phyloP scores from a whole-genome alignment of 2,329 filamentous ascomycete genomes.

The Coniosporium tulheliwenetii region DNA sequence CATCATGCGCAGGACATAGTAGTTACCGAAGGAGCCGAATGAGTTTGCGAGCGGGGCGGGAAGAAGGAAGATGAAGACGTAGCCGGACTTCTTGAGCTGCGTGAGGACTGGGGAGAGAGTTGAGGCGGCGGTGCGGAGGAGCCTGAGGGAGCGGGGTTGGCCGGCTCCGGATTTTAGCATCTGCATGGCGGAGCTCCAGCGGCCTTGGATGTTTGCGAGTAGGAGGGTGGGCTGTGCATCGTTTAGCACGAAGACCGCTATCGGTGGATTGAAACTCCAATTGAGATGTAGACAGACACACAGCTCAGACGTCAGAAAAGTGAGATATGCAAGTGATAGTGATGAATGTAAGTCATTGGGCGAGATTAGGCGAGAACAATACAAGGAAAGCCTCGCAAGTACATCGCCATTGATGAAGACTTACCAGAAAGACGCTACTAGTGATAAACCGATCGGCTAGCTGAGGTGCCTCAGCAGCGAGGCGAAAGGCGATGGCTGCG shows the following conservation, averaged over 20 bases:
- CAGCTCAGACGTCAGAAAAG: too few species aligned
- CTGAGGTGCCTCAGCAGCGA: conserved; percentile 41
- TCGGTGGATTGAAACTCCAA: too few species aligned
- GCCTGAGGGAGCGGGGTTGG: conserved; percentile 27
- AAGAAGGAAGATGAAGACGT: conserved; percentile 39
- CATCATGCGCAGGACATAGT: conserved; percentile 24
- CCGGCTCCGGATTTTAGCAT: conserved; percentile 33
- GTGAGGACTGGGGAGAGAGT: conserved; percentile 30
- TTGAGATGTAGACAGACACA: too few species aligned
- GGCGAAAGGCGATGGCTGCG: conserved; percentile 34
- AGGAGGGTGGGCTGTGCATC: conserved; percentile 22
- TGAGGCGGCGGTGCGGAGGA: conserved; percentile 26
- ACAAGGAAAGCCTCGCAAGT: conserved; percentile 2
- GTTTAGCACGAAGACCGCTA: too few species aligned
- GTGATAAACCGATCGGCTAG: conserved; percentile 41
- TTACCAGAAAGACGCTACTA: conserved; percentile 36
- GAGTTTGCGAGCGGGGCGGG: conserved; percentile 28
- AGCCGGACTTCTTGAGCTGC: conserved; percentile 35
- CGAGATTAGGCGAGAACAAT: not conserved
- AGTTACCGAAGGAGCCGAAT: conserved; percentile 33
- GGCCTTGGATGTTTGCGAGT: conserved; percentile 24
- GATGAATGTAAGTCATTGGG: not conserved
- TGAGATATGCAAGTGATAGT: too few species aligned
- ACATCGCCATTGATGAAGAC: conserved; percentile 8
- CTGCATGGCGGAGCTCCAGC: conserved; percentile 27